phyloP scores from a whole-genome alignment of 352 stramenopile genomes.

The Phytophthora constricta region DNA sequence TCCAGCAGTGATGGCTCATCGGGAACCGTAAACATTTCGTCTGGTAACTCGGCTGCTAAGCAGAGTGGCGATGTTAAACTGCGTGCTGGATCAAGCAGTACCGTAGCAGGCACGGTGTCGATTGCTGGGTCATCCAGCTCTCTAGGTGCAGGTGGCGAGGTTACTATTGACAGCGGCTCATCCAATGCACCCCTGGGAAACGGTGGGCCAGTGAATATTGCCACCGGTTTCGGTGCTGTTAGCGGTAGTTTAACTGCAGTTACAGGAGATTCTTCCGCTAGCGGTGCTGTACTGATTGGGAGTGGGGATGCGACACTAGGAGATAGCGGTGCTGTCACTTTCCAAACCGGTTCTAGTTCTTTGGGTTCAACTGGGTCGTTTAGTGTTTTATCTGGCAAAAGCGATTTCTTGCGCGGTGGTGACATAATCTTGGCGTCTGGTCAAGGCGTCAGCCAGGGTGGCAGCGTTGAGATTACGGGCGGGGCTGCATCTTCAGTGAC shows the following conservation, averaged over 20 bases:
- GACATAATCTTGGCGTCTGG: slow-evolving; percentile 26
- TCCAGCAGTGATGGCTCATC: slow-evolving; percentile 22
- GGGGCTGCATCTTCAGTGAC: slow-evolving; percentile 17
- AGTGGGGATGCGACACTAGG: slow-evolving; percentile 30
- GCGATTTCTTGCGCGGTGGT: slow-evolving; percentile 22
- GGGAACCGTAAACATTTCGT: slow-evolving; percentile 35
- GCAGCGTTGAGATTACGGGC: slow-evolving; percentile 34
- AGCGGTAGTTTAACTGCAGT: slow-evolving; percentile 23
- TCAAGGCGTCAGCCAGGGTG: slow-evolving; percentile 20
- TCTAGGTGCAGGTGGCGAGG: slow-evolving; percentile 24
- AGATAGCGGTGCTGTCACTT: slow-evolving; percentile 29
- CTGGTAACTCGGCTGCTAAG: slow-evolving; percentile 28
- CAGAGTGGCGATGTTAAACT: slow-evolving; percentile 35
- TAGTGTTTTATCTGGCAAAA: slow-evolving; percentile 19
- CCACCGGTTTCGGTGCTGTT: slow-evolving; percentile 21
- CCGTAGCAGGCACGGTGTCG: slow-evolving; percentile 26
- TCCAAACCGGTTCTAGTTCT: slow-evolving; percentile 37
- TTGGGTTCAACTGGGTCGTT: slow-evolving; percentile 28
- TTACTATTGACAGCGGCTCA: slow-evolving; percentile 28
- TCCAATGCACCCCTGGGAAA: slow-evolving; percentile 18
- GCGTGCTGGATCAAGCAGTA: slow-evolving; percentile 26
- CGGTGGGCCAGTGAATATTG: slow-evolving; percentile 25
- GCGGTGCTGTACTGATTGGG: slow-evolving; percentile 27
- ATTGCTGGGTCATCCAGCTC: slow-evolving; percentile 33
- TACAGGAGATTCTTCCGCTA: slow-evolving; percentile 26